Percentiles rank a stretch among this genome's conserved stretches.
phyloP scores from a whole-genome alignment of 2,329 filamentous ascomycete species.

The Hypoxylon sp. region DNA sequence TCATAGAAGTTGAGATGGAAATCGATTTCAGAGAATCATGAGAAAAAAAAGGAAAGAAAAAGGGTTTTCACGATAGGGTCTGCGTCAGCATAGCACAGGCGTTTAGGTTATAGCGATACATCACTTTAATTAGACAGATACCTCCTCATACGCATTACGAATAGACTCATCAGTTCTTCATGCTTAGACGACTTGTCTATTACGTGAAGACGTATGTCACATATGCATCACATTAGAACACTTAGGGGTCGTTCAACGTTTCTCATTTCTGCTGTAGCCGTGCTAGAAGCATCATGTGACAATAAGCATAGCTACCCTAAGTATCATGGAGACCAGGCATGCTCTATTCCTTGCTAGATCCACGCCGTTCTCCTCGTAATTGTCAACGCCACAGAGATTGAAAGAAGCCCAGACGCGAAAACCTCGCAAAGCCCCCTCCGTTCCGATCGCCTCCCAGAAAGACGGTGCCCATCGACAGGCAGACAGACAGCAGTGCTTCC shows the following conservation, averaged over 20 bases:
- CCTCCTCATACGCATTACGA: neutral
- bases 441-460: constrained; percentile 38
- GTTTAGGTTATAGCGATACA: constrained; percentile 13
- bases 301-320: constrained; percentile 43
- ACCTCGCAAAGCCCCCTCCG: constrained; percentile 30
- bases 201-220: neutral
- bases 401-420: constrained; percentile 57
- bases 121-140: too few relatives aligned
- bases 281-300: constrained; percentile 47
- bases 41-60: neutral
- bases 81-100: constrained; percentile 17
- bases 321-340: constrained; percentile 47
- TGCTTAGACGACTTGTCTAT: neutral
- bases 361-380: constrained; percentile 76
- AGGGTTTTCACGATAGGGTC: neutral
- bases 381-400: constrained; percentile 70
- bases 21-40: neutral
- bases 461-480: constrained; percentile 45
- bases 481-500: too few relatives aligned
- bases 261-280: constrained; percentile 44
- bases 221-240: neutral
- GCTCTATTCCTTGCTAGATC: constrained; percentile 63
- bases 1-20: neutral
- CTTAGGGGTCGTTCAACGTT: constrained; percentile 35
- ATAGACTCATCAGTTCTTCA: neutral